Percentiles rank a stretch among this genome's conserved stretches.
phyloP scores from a whole-genome alignment of 192 early-diverging fungal genomes.

The Dimargaris verticillata region DNA sequence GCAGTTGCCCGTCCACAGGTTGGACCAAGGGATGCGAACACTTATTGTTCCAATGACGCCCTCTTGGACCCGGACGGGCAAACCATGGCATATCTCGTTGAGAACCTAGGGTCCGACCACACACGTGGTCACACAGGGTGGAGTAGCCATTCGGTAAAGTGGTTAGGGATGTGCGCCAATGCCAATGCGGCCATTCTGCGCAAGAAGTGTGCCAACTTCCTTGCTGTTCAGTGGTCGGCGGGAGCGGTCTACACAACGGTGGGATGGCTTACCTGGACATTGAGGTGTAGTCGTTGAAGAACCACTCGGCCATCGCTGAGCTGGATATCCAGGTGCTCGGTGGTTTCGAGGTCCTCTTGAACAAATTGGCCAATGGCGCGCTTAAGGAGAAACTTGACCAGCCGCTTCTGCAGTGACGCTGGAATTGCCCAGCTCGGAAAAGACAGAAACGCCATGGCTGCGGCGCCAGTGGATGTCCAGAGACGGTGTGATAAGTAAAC shows the following conservation, averaged over 20 bases:
- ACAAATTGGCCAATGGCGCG: slow-evolving; percentile 75
- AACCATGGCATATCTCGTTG: slow-evolving; percentile 46
- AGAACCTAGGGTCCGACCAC: slow-evolving; percentile 60
- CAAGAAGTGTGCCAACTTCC: too few species aligned
- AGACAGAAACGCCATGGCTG: slow-evolving; percentile 21
- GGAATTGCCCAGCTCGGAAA: slow-evolving; percentile 37
- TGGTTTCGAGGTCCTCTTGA: slow-evolving; percentile 48
- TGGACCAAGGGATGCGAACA: slow-evolving; percentile 64
- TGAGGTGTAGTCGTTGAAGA: slow-evolving; percentile 63
- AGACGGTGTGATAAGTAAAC: neutral
- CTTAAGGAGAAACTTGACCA: slow-evolving; percentile 65
- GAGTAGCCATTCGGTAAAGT: too few species aligned
- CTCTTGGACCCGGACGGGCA: slow-evolving; percentile 50
- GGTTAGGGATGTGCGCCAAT: too few species aligned
- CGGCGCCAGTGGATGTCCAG: neutral
- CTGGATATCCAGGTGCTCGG: slow-evolving; percentile 71
- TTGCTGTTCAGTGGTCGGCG: too few species aligned
- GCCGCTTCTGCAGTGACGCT: slow-evolving; percentile 61
- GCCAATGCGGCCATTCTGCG: too few species aligned
- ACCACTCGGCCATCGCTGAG: slow-evolving; percentile 58
- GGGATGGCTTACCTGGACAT: slow-evolving; percentile 54
- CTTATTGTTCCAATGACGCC: slow-evolving; percentile 53
- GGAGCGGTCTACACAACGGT: too few species aligned
- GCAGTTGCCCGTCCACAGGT: slow-evolving; percentile 67
- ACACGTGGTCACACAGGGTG: too few species aligned